A percentile compares a stretch with the other conserved stretches of the same genome.
phyloP scores from a whole-genome alignment of 352 stramenopile species.

The Halophytophthora polymorphica region DNA sequence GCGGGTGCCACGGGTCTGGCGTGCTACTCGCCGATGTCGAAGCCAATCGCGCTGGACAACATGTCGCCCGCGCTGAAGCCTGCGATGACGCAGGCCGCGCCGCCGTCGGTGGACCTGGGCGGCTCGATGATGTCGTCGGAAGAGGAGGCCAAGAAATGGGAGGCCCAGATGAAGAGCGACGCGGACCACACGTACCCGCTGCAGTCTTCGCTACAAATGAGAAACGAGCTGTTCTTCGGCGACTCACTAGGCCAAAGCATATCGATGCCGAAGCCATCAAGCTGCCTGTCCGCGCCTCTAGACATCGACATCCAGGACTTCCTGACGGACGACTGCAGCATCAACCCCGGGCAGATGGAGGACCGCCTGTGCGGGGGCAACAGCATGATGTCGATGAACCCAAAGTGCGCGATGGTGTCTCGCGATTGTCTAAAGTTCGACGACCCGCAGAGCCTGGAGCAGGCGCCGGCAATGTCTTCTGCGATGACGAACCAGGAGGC shows the following conservation, averaged over 20 bases:
- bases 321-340: slow-evolving; percentile 72
- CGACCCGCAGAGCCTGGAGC: slow-evolving; percentile 16
- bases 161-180: slow-evolving; percentile 36
- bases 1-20: slow-evolving; percentile 29
- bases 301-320: slow-evolving; percentile 83
- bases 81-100: slow-evolving; percentile 41
- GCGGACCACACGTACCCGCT: slow-evolving; percentile 35
- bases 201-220: slow-evolving; percentile 39
- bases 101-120: slow-evolving; percentile 61
- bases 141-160: slow-evolving; percentile 34
- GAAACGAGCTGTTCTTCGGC: slow-evolving; percentile 41
- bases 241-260: slow-evolving; percentile 32
- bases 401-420: slow-evolving; percentile 59
- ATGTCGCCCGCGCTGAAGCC: slow-evolving; percentile 84
- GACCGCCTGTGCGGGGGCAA: slow-evolving; percentile 26
- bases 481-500: slow-evolving; percentile 19
- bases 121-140: slow-evolving; percentile 25
- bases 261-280: slow-evolving; percentile 22
- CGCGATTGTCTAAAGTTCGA: slow-evolving; percentile 72
- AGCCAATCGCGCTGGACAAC: slow-evolving; percentile 75
- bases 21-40: slow-evolving; percentile 80
- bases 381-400: slow-evolving; percentile 25
- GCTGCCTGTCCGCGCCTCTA: slow-evolving; percentile 24
- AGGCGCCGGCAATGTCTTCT: slow-evolving; percentile 13
- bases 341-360: slow-evolving; percentile 49